Percentiles rank a stretch among this genome's conserved stretches.
Conservation (phyloP, 345 rosid genomes). For the Pistacia vera region DNA sequence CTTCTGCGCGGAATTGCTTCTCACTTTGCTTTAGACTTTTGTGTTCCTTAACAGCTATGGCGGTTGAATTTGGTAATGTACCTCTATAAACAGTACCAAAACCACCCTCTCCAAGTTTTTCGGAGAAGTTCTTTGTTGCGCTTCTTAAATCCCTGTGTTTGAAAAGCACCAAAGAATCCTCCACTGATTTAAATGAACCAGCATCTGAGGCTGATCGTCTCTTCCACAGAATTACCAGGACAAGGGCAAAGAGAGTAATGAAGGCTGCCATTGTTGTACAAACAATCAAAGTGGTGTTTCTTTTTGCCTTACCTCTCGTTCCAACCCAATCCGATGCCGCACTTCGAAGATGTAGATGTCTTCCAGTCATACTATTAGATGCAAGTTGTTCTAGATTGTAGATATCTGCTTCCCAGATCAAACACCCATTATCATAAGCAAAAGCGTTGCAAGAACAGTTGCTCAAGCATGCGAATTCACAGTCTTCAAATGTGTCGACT, state of each 20-base stretch:
- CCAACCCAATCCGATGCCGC: conserved; percentile 22
- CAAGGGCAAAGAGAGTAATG: conserved; percentile 2
- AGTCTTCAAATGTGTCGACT: background rate
- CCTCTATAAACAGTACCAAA: conserved; percentile 35
- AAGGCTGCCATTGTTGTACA: conserved; percentile 1
- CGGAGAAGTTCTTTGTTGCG: conserved; percentile 24
- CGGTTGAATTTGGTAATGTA: conserved; percentile 13
- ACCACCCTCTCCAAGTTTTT: conserved; percentile 28
- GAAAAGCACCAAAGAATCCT: conserved; percentile 16
- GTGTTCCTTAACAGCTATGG: conserved; percentile 27
- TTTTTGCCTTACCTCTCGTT: background rate
- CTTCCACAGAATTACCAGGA: conserved; percentile 11
- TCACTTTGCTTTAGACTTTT: conserved; percentile 20
- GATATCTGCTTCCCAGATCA: conserved; percentile 23
- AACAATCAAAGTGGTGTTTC: conserved; percentile 5
- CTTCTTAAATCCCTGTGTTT: conserved; percentile 9
- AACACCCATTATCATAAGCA: conserved; percentile 22
- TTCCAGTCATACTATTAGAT: background rate
- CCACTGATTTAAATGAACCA: background rate
- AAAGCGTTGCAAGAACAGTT: conserved; percentile 34
- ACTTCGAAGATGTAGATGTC: conserved; percentile 20
- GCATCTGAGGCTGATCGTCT: background rate
- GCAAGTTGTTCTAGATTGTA: conserved; percentile 6
- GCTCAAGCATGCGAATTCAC: conserved; percentile 24
- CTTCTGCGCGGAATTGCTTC: conserved; percentile 28